Base-by-base conservation (phyloP, 805 yeast species). In the Brettanomyces anomalus region DNA sequence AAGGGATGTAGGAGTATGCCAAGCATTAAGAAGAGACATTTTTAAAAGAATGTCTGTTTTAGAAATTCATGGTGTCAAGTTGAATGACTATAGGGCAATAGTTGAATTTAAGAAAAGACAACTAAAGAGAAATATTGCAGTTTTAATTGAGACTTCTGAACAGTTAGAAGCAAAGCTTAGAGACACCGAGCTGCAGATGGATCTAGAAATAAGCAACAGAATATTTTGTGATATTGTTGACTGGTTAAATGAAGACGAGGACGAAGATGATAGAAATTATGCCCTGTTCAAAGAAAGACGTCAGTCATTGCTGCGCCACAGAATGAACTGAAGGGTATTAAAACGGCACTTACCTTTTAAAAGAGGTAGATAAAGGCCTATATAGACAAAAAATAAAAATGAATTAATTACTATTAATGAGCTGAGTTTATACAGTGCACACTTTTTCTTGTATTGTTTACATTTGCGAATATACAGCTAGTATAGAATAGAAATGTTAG, bases 111-210 rank as follows among this genome's bases (percentile, higher is more conserved):
- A 79, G 56, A 60, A 75, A 42, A 61, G 75, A 46, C 80, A 72
- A 50, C 40, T 65, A 42, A 43, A 50, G 20, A 56, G 61, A 32
- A 72, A 71, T 3, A 67, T 76, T 2, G 46, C 43, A 21, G 70
- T 88, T 4, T 58, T 87, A 33, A 70, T 88, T 30, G 96, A 87
- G 60, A 80, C 87, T 18, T 86, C 96, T 59, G 95, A 85, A 53
- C 60, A 67, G 3, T 64, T 86, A 37, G 81, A 81, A 53, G 56
- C 64, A 16, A 66, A 79, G 45, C 70, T 86, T 65, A 67, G 74
- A 45, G 66, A 72, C 39, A 81, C 80, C 44, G 88, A 85, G 51
- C 58, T 69, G 48, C 70, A 65, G 40, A 60, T 83, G 52, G 85
- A 80, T 52, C 65, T 68, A 49, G 69, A 67, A 15, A 73, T 74